Evolutionary conservation across 176 grass and related monocot species (phyloP).

Genomic region (Carex scoparia): DNA sequence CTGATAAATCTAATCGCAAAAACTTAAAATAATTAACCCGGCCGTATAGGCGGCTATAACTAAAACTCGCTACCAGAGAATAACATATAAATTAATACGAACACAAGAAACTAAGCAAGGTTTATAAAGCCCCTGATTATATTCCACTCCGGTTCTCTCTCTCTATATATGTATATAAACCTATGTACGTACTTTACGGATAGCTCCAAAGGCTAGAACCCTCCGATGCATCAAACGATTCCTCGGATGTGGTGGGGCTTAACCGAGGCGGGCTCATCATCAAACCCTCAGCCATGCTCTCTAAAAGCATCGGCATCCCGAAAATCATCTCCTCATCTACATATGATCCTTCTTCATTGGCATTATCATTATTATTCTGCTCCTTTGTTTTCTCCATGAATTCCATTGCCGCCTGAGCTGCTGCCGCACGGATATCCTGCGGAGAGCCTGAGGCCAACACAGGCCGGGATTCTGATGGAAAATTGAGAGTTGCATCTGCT

Average conservation of each 20-base stretch:
- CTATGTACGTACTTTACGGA: slow-evolving; percentile 2
- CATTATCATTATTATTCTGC: neutral
- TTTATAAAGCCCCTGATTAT: slow-evolving; percentile 20
- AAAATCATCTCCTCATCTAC: slow-evolving; percentile 78
- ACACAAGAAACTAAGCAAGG: slow-evolving; percentile 1
- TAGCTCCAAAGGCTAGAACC: slow-evolving; percentile 72
- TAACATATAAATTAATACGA: neutral
- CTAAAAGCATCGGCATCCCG: slow-evolving; percentile 57
- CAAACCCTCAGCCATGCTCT: slow-evolving; percentile 76
- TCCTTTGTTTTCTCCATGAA: neutral
- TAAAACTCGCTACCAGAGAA: neutral
- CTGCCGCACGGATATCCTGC: slow-evolving; percentile 43
- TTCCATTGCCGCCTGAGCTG: neutral
- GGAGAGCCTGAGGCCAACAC: slow-evolving; percentile 30
- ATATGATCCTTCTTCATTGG: neutral
- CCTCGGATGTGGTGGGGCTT: neutral
- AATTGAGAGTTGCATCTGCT: slow-evolving; percentile 54
- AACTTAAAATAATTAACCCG: neutral
- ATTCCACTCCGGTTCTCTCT: neutral
- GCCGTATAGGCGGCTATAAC: neutral
- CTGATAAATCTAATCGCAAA: neutral
- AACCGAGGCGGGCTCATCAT: slow-evolving; percentile 83
- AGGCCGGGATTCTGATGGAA: slow-evolving; percentile 32
- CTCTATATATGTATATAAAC: no score
- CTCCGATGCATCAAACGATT: neutral